These are phyloP conservation scores for Earliella scabrosa DNA, from an alignment of 1,284 basidiomycete species.

Conservation along the genomic window DNA sequence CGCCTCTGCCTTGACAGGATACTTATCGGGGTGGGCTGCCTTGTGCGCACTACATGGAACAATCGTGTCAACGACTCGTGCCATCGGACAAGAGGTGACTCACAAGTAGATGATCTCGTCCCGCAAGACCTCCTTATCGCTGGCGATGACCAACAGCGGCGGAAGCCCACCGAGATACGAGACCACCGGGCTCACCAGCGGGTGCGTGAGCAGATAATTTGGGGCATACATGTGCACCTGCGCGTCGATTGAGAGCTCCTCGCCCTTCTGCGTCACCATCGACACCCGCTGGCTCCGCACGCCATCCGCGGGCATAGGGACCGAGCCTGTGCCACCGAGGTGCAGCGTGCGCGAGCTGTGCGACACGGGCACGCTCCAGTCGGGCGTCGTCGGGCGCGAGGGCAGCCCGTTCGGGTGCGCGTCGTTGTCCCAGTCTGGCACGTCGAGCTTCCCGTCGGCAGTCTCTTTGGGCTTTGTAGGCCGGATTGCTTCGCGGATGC, in stretches of 20 bases:
- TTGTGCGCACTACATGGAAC: constrained; percentile 79
- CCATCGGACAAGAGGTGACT: constrained; percentile 36
- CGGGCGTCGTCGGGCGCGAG: constrained; percentile 10
- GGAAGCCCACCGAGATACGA: constrained; percentile 92
- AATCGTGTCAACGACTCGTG: neutral
- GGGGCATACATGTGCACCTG: constrained; percentile 92
- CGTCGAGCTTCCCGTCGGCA: constrained; percentile 1
- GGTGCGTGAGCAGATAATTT: constrained; percentile 85
- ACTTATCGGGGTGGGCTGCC: constrained; percentile 83
- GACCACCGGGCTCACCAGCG: constrained; percentile 83
- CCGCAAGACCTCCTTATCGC: constrained; percentile 90
- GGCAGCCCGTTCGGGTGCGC: neutral
- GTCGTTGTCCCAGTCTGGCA: neutral
- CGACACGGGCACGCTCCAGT: constrained; percentile 13
- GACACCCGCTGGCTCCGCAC: constrained; percentile 47
- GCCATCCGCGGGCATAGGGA: constrained; percentile 38
- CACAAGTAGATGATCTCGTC: constrained; percentile 93
- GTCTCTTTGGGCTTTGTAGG: too few relatives aligned
- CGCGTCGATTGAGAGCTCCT: constrained; percentile 56
- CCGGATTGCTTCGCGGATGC: constrained; percentile 63
- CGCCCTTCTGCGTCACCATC: constrained; percentile 49
- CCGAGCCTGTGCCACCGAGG: constrained; percentile 50
- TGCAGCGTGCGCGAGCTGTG: constrained; percentile 25
- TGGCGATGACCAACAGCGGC: constrained; percentile 84
- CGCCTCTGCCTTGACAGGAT: constrained; percentile 66